Conservation (phyloP, 208 protist genomes). For the Phytomonas serpens region DNA sequence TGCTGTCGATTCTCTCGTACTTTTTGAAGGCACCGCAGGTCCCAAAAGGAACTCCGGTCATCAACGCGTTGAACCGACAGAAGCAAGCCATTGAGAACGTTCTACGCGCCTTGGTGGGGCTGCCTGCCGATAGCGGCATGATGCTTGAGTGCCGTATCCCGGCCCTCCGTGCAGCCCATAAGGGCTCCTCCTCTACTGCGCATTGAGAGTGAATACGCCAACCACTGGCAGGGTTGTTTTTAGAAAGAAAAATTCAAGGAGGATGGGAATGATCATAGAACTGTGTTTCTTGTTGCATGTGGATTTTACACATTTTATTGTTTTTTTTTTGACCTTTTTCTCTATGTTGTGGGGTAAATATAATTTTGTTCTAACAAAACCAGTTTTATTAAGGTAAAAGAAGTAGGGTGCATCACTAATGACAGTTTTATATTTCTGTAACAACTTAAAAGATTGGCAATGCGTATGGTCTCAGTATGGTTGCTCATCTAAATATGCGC, state of each 20-base stretch:
- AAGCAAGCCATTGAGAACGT: conserved; percentile 93
- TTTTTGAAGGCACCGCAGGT: conserved; percentile 96
- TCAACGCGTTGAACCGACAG: conserved; percentile 98
- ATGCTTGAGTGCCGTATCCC: conserved; percentile 91
- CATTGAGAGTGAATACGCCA: background rate
- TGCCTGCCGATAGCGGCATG: conserved; percentile 95
- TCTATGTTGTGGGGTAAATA: background rate
- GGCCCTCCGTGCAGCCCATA: conserved; percentile 21
- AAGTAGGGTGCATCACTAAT: background rate
- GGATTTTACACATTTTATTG: background rate
- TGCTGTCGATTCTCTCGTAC: conserved; percentile 94
- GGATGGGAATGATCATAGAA: background rate
- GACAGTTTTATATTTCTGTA: background rate
- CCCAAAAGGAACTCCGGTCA: conserved; percentile 91
- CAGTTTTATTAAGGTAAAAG: background rate
- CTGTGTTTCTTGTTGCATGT: background rate
- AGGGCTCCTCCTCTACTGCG: background rate
- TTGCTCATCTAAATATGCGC: background rate
- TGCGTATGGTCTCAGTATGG: background rate
- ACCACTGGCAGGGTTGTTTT: background rate
- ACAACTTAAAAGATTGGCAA: background rate
- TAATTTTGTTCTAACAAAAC: background rate
- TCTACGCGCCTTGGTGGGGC: conserved; percentile 92
- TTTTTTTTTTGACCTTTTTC: background rate
- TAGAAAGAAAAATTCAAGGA: background rate